phyloP scores from a whole-genome alignment of 176 grass and related monocot genomes.

The Saccharum officinarum region DNA sequence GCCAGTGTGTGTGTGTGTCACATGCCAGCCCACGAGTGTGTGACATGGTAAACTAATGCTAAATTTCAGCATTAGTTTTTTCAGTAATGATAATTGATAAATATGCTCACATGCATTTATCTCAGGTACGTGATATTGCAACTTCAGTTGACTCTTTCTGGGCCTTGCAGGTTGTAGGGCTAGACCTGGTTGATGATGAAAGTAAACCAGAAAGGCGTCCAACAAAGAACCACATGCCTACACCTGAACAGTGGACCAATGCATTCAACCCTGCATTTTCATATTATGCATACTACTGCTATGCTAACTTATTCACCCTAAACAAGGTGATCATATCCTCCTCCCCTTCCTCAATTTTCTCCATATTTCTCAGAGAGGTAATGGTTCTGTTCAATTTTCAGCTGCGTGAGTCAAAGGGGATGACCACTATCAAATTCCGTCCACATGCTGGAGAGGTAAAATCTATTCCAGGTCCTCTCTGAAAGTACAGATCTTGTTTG shows the following conservation, averaged over 20 bases:
- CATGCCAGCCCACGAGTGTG: too few species aligned
- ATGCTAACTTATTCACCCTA: slow-evolving; percentile 90
- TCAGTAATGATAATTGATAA: background rate
- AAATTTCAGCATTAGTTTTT: background rate
- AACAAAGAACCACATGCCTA: slow-evolving; percentile 99
- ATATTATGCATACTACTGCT: slow-evolving; percentile 99
- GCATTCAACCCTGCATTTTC: slow-evolving; percentile 97
- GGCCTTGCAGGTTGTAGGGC: slow-evolving; percentile 73
- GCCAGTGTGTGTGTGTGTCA: too few species aligned
- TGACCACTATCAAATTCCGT: slow-evolving; percentile 99
- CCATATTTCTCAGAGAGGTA: slow-evolving; percentile 31
- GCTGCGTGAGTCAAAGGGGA: slow-evolving; percentile 94
- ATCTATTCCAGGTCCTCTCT: slow-evolving; percentile 10
- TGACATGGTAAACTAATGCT: background rate
- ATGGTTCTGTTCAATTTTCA: slow-evolving; percentile 44
- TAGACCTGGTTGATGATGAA: slow-evolving; percentile 99
- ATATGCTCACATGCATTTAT: slow-evolving; percentile 7
- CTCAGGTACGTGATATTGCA: background rate
- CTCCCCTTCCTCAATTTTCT: slow-evolving; percentile 3
- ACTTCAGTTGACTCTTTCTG: slow-evolving; percentile 2
- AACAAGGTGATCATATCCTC: slow-evolving; percentile 72
- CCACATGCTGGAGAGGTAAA: slow-evolving; percentile 96
- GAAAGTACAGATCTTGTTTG: slow-evolving; percentile 23
- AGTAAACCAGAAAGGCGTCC: slow-evolving; percentile 98
- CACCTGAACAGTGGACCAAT: slow-evolving; percentile 94